Percentiles rank a stretch among this genome's conserved stretches.
phyloP scores from a whole-genome alignment of 2,329 filamentous ascomycete species.

The Neofusicoccum laricinum region DNA sequence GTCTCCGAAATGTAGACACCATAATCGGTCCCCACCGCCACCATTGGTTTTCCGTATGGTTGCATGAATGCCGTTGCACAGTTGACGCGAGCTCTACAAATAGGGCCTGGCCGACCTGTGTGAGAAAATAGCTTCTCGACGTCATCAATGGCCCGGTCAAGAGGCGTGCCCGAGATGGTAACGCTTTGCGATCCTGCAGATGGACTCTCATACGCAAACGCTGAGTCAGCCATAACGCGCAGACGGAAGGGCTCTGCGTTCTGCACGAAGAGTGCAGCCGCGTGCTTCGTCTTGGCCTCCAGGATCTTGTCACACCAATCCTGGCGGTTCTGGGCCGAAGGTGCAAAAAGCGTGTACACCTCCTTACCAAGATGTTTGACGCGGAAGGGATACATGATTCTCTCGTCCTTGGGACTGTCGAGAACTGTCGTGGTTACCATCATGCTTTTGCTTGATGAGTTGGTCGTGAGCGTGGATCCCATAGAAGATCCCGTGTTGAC shows the following conservation, averaged over 20 bases:
- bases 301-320: slow-evolving; percentile 95
- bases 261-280: slow-evolving; percentile 81
- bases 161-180: slow-evolving; percentile 82
- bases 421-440: slow-evolving; percentile 47
- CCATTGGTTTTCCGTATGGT: slow-evolving; percentile 78
- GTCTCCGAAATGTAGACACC: slow-evolving; percentile 89
- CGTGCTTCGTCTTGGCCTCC: slow-evolving; percentile 91
- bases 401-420: slow-evolving; percentile 64
- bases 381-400: slow-evolving; percentile 86
- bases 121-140: slow-evolving; percentile 71
- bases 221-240: slow-evolving; percentile 85
- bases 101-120: slow-evolving; percentile 67
- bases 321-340: slow-evolving; percentile 67
- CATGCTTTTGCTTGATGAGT: slow-evolving; percentile 49
- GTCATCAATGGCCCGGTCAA: slow-evolving; percentile 86
- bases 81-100: slow-evolving; percentile 84
- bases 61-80: slow-evolving; percentile 86
- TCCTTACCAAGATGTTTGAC: slow-evolving; percentile 95
- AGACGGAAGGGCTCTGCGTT: slow-evolving; percentile 95
- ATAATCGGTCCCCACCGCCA: slow-evolving; percentile 92
- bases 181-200: slow-evolving; percentile 57
- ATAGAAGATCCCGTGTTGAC: slow-evolving; percentile 64
- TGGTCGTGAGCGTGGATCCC: slow-evolving; percentile 43
- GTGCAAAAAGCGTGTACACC: slow-evolving; percentile 85
- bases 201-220: slow-evolving; percentile 77